These are phyloP conservation scores for Colletotrichum navitas DNA, from an alignment of 2,329 filamentous ascomycete species.

Conservation along the genomic window DNA sequence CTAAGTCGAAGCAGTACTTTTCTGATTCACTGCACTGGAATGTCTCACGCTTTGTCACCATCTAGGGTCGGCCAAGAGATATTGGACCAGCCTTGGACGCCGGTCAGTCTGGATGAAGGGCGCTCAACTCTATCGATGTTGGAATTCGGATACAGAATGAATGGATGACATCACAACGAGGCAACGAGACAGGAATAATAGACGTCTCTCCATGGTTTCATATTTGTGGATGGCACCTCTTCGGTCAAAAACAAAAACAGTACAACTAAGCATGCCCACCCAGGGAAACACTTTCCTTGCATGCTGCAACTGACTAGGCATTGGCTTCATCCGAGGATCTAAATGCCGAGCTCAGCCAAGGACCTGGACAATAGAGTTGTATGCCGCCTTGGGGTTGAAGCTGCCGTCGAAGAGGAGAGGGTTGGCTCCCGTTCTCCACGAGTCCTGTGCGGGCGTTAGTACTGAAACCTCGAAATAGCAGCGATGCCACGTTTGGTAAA, in stretches of 20 bases:
- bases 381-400: constrained; percentile 64
- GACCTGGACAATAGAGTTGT: constrained; percentile 56
- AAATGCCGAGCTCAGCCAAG: background rate
- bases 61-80: background rate
- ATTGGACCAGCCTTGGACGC: background rate
- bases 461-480: background rate
- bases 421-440: constrained; percentile 45
- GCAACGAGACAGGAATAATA: background rate
- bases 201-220: background rate
- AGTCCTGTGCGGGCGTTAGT: background rate
- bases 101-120: background rate
- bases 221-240: background rate
- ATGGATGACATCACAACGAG: constrained; percentile 1
- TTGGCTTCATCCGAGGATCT: background rate
- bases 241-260: background rate
- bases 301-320: background rate
- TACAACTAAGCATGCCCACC: background rate
- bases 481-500: constrained; percentile 48
- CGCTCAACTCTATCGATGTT: background rate
- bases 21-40: too few species aligned
- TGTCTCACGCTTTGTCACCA: too few species aligned
- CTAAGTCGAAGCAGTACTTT: background rate
- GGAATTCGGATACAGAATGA: background rate
- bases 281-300: background rate
- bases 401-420: constrained; percentile 66